Conservation (phyloP, 805 yeast species). For the Barnettozyma siamensis region DNA sequence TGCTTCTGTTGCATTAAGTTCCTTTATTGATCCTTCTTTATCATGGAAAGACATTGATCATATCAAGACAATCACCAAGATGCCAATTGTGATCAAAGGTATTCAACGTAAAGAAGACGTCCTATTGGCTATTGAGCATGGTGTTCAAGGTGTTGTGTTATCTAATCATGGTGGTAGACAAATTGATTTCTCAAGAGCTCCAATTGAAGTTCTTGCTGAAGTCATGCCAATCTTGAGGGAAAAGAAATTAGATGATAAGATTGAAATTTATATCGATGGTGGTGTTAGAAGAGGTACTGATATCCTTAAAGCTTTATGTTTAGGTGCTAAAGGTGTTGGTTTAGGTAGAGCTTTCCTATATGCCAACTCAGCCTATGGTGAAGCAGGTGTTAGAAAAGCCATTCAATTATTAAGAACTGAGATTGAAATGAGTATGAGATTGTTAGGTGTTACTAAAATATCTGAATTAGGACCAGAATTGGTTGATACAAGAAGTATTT, state of each 20-base stretch:
- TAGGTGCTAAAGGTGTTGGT: constrained; percentile 70
- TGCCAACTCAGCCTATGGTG: constrained; percentile 60
- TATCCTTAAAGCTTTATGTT: constrained; percentile 56
- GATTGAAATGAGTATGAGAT: constrained; percentile 69
- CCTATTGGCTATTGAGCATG: constrained; percentile 61
- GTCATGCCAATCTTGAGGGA: constrained; percentile 47
- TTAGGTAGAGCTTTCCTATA: constrained; percentile 62
- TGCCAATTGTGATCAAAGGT: constrained; percentile 75
- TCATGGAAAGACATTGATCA: constrained; percentile 61
- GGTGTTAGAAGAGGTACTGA: constrained; percentile 69
- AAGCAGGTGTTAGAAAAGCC: constrained; percentile 55
- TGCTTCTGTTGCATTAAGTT: constrained; percentile 81
- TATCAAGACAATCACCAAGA: constrained; percentile 47
- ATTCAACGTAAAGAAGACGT: constrained; percentile 83
- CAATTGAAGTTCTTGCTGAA: constrained; percentile 70
- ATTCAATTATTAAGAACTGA: constrained; percentile 64
- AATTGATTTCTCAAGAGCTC: constrained; percentile 75
- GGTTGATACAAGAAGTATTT: constrained; percentile 50
- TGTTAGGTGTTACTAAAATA: constrained; percentile 64
- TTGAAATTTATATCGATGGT: constrained; percentile 62
- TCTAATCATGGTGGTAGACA: constrained; percentile 93
- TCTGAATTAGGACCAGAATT: constrained; percentile 53
- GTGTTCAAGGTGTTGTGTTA: constrained; percentile 71
- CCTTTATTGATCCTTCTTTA: constrained; percentile 70
- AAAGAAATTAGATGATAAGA: constrained; percentile 39